Percentiles rank a stretch among this genome's conserved stretches.
Evolutionary conservation across 1,284 basidiomycete species (phyloP).

Genomic region (Pyrrhoderma noxium): DNA sequence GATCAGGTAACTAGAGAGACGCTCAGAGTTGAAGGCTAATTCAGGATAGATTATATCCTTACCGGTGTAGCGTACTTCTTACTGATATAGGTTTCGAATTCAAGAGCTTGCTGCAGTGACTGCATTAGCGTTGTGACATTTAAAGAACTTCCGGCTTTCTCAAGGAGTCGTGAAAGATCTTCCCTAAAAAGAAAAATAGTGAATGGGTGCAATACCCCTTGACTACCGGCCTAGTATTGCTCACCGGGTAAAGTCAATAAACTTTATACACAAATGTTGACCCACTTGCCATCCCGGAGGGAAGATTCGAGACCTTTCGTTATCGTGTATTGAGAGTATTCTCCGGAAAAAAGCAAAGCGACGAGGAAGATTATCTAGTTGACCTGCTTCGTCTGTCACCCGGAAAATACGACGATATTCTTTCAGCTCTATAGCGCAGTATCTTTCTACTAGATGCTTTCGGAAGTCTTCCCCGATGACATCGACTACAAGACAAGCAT

Average conservation of each 20-base stretch:
- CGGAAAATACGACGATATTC: conserved; percentile 97
- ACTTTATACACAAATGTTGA: conserved; percentile 73
- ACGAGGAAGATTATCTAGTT: conserved; percentile 90
- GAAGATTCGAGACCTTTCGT: conserved; percentile 79
- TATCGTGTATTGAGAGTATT: conserved; percentile 83
- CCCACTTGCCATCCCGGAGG: conserved; percentile 79
- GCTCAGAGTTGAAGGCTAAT: conserved; percentile 2
- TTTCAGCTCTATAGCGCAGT: conserved; percentile 84
- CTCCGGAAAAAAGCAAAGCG: conserved; percentile 95
- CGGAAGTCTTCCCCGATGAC: conserved; percentile 80
- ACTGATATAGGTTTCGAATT: conserved; percentile 77
- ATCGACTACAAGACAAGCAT: conserved; percentile 81
- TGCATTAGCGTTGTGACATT: conserved; percentile 78
- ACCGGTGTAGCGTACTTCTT: conserved; percentile 78
- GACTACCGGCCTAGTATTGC: conserved; percentile 12
- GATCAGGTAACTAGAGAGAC: conserved; percentile 48
- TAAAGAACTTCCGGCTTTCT: conserved; percentile 63
- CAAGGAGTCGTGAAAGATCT: conserved; percentile 57
- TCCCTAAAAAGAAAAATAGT: conserved; percentile 39
- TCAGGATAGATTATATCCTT: conserved; percentile 24
- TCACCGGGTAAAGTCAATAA: conserved; percentile 81
- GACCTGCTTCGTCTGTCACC: conserved; percentile 86
- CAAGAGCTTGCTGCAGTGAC: conserved; percentile 74
- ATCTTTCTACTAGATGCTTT: conserved; percentile 79
- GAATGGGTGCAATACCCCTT: neutral